Base-by-base conservation (phyloP, 2,329 filamentous ascomycete genomes). In the Pseudohalonectria lignicola region DNA sequence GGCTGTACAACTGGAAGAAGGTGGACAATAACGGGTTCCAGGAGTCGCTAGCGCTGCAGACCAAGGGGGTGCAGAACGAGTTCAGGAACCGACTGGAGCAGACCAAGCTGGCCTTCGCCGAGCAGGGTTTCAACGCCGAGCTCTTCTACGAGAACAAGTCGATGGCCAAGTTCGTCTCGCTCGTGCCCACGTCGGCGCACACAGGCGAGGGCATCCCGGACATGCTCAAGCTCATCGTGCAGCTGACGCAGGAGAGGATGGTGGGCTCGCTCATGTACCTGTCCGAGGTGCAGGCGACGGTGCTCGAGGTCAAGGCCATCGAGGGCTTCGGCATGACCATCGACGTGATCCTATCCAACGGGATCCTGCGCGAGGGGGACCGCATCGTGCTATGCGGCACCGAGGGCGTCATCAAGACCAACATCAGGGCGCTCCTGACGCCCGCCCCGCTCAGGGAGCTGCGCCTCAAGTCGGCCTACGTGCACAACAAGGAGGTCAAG, bases 401-500 rank as follows among this genome's bases (percentile, higher is more conserved):
- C n/a, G 92, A 96, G 56, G 92, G 93, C 20, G 81, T 87, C 37
- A 98, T 98, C 56, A 77, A 81, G 43, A 98, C 92, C 6, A 95
- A 95, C 49, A 92, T 98, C 52, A 79, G 92, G 64, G 93, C 92
- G 12, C 73, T 98, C 19, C 71, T 98, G 37, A 98, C 92, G 4
- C 92, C 92, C 2, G 88, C 87, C 10, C 85, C 87, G 43, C 78
- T 98, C 57, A 92, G 86, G 56, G 92, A 98, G 60, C 64, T 98
- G 47, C 87, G 93, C 59, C 76, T 98, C 52, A 96, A 96, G 66
- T 94, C 88, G 3, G 75, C 81, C 45, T 98, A 98, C 53, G 90
- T 98, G 21, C 93, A 98, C 69, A 95, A 98, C 69, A 96, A 98
- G 69, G 87, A 94, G 61, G 88, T 95, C 66, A 98, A 95, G 71